A percentile compares a stretch with the other conserved stretches of the same genome.
These are phyloP conservation scores for Ceratocystis smalleyi DNA, from an alignment of 2,329 filamentous ascomycete genomes.

Conservation along the genomic window DNA sequence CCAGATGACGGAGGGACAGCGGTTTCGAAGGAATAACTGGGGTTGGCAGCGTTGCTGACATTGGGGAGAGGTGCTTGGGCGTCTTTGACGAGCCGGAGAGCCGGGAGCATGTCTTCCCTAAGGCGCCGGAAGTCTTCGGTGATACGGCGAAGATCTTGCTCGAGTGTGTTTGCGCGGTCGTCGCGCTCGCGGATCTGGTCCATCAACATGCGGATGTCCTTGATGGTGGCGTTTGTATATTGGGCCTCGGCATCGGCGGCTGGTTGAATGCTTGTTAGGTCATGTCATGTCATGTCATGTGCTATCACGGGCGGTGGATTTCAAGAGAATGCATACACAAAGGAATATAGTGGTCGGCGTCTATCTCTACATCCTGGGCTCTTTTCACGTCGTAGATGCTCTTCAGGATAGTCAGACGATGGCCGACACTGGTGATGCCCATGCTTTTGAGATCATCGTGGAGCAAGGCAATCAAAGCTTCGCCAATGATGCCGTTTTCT, in stretches of 20 bases:
- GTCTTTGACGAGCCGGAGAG: constrained; percentile 82
- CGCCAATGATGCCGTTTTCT: constrained; percentile 92
- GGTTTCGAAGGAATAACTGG: constrained; percentile 15
- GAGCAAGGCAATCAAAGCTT: constrained; percentile 72
- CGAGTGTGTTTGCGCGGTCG: constrained; percentile 70
- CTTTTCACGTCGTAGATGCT: constrained; percentile 93
- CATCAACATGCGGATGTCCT: constrained; percentile 82
- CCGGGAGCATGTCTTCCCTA: constrained; percentile 79
- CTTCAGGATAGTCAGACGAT: constrained; percentile 87
- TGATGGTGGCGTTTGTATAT: constrained; percentile 75
- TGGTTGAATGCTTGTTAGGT: constrained; percentile 26
- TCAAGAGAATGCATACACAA: constrained; percentile 48
- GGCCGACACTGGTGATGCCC: constrained; percentile 82
- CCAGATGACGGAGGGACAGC: constrained; percentile 42
- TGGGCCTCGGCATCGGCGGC: constrained; percentile 79
- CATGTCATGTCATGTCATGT: background rate
- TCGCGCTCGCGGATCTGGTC: constrained; percentile 80
- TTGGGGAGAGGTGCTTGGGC: constrained; percentile 70
- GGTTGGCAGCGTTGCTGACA: constrained; percentile 18
- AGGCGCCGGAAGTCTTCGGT: constrained; percentile 79
- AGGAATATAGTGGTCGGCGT: constrained; percentile 86
- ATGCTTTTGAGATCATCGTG: constrained; percentile 93
- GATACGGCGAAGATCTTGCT: constrained; percentile 68
- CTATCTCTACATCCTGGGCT: constrained; percentile 78
- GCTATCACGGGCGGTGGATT: background rate